Evolutionary conservation across 371 early-diverging fungal genomes (phyloP).

Genomic region (Gilbertella persicaria): DNA sequence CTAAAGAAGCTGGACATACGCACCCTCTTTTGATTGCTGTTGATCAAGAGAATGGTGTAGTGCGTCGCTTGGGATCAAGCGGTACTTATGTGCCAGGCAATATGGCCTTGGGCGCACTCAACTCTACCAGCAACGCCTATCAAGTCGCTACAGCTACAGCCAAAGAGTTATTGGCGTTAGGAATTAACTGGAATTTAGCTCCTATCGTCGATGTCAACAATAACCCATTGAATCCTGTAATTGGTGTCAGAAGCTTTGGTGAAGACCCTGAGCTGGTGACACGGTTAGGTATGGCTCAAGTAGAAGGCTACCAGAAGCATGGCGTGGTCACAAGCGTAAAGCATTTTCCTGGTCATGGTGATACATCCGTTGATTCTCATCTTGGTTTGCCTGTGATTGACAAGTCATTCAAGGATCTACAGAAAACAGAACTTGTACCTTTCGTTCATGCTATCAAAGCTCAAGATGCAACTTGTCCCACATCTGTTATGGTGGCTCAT

Average conservation of each 20-base stretch:
- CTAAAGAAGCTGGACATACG: slow-evolving; percentile 43
- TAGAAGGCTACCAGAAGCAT: slow-evolving; percentile 39
- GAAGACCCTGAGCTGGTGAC: slow-evolving; percentile 42
- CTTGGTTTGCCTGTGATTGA: slow-evolving; percentile 50
- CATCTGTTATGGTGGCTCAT: slow-evolving; percentile 53
- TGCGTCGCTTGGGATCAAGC: slow-evolving; percentile 41
- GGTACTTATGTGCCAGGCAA: slow-evolving; percentile 50
- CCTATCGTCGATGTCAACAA: slow-evolving; percentile 53
- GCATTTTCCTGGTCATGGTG: slow-evolving; percentile 60
- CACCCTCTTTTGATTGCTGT: slow-evolving; percentile 48
- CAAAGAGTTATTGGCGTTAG: slow-evolving; percentile 37
- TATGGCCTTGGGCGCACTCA: slow-evolving; percentile 49
- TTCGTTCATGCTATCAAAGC: slow-evolving; percentile 30
- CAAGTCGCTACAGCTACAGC: slow-evolving; percentile 42
- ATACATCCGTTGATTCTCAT: slow-evolving; percentile 55
- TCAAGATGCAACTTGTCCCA: slow-evolving; percentile 24
- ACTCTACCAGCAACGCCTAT: slow-evolving; percentile 26
- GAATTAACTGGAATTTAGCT: slow-evolving; percentile 54
- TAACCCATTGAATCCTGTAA: slow-evolving; percentile 53
- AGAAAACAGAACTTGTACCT: slow-evolving; percentile 42
- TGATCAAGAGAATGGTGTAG: slow-evolving; percentile 56
- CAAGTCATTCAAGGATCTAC: slow-evolving; percentile 38
- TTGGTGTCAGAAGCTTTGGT: slow-evolving; percentile 50
- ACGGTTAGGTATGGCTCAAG: slow-evolving; percentile 37
- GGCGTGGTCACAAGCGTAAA: slow-evolving; percentile 42